Evolutionary conservation across 768 basidiomycete species (phyloP), one percentile per base, ranked within the genome.

Genomic region (Xerocomus brunneocitrinus): DNA sequence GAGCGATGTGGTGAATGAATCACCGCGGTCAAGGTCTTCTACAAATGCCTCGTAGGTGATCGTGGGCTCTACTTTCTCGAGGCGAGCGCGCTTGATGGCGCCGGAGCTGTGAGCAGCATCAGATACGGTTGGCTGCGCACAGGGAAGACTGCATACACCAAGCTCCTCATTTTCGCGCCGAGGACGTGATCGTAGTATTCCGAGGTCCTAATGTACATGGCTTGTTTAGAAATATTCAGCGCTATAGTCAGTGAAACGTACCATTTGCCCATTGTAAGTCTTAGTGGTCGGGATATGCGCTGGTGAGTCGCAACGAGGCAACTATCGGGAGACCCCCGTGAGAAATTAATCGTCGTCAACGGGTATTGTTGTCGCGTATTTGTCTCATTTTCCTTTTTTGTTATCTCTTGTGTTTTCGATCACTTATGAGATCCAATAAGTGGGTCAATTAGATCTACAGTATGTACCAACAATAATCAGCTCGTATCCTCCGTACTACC

Each of bases 41-140:
- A 90, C 85, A 58, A 91, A 90, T 28, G 78, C 69, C 67, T 90
- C 84, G 64, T 87, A 91, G 50, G 75, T 83, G 56, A 91, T 89
- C 38, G 72, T 70, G 3, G 84, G 78, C 61, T 86, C 84, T 32
- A 63, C 63, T 43, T 82, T 81, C 65, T 90, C 89, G 27, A 87
- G 76, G 54, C 77, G 78, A 27, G 82, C 74, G 50, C 89, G 78
- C 59, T 81, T 82, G 58, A 90, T 83, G 47, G 89, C 82, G 50
- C 89, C 87, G 59, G 81, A 79, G 63, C 88, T 90, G 60, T 27
- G 47, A n/a, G 12, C 3, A 1, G 4, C 32, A 24, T 61, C 19
- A 60, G 52, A 16, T 30, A 19, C 22, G 55, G 27, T 38, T 28
- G 28, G 24, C 4, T 5, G 40, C 14, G 16, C 35, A 44, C 38